A percentile compares a stretch with the other conserved stretches of the same genome.
phyloP scores from a whole-genome alignment of 139 green algal genomes.

The Haematococcus sp. region DNA sequence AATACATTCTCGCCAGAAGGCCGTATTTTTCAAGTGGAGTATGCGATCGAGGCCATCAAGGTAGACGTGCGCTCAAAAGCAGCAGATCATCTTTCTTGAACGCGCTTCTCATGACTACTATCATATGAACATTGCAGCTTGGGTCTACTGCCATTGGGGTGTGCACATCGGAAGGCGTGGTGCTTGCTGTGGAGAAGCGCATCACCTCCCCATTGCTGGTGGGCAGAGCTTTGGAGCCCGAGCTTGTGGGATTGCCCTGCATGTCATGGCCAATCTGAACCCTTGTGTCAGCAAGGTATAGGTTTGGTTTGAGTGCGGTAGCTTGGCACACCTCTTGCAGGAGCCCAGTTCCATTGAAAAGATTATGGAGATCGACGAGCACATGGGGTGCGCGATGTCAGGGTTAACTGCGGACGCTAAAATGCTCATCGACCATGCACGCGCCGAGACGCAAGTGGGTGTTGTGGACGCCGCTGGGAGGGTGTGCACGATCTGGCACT shows the following conservation, averaged over 20 bases:
- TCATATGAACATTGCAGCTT: slow-evolving; percentile 74
- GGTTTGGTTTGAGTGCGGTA: too few relatives aligned
- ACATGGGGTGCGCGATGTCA: slow-evolving; percentile 96
- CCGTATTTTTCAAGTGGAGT: slow-evolving; percentile 98
- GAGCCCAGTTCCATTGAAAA: slow-evolving; percentile 95
- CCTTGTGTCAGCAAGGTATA: neutral
- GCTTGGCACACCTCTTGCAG: too few relatives aligned
- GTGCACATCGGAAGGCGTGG: slow-evolving; percentile 82
- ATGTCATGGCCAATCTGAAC: slow-evolving; percentile 5
- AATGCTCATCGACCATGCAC: slow-evolving; percentile 95
- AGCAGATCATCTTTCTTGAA: too few relatives aligned
- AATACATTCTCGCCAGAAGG: slow-evolving; percentile 96
- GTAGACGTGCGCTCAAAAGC: slow-evolving; percentile 36
- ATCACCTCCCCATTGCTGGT: slow-evolving; percentile 95
- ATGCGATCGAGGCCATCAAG: slow-evolving; percentile 99
- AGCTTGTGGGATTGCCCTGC: neutral
- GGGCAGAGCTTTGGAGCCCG: slow-evolving; percentile 2
- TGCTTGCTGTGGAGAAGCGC: slow-evolving; percentile 97
- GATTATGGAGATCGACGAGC: slow-evolving; percentile 93
- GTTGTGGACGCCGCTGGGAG: neutral
- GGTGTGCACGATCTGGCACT: neutral
- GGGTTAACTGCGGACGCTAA: slow-evolving; percentile 95
- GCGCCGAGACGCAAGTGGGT: slow-evolving; percentile 85
- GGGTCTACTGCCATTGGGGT: slow-evolving; percentile 98
- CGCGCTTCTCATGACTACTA: neutral